Evolutionary conservation across 2,329 filamentous ascomycete genomes (phyloP), one percentile per base, ranked within the genome.

Genomic region (Tricladium varicosporioides): DNA sequence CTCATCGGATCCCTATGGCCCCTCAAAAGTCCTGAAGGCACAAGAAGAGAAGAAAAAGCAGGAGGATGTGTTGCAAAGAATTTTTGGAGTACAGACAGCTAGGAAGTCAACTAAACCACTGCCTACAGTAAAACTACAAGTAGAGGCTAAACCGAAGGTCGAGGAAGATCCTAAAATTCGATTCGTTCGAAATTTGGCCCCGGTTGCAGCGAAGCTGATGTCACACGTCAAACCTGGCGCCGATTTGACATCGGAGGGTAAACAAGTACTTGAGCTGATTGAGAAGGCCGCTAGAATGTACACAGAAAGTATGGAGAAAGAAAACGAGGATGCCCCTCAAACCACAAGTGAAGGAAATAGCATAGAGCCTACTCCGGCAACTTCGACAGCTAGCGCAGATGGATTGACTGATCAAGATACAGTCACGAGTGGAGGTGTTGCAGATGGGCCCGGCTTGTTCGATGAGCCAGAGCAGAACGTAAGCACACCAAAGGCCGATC

Each of bases 1-100:
- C 9, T 45, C 51, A 13, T 44, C 54, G 27, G 76, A 78, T 36
- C 64, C 70, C 13, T 75, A 69, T 52, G 74, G 72, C 1, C 74
- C 78, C 2, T 75, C 75, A 10, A 80, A 77, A 58, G 71, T 69
- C 0, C 76, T 78, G 51, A 74, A 75, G 13, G 79, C 79, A 0
- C 76, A 79, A 48, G 78, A 84, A 64, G 80, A 83, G 63, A 76
- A 76, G 45, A 83, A 80, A 61, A 70, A 71, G 2, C 82, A 85
- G 57, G 83, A 85, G 60, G 71, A 74, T 1, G 76, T 81, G 0
- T 63, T 85, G 4, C 79, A 75, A 1, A 75, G 72, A 45, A 78
- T 85, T 14, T 80, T 85, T 48, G 80, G 78, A 43, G 67, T 82
- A 1, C 77, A 82, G 46, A 71, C 2, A 72, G 65, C 44, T 18